Evolutionary conservation across 2,329 filamentous ascomycete genomes (phyloP).

Genomic region (Metarhizium anisopliae): DNA sequence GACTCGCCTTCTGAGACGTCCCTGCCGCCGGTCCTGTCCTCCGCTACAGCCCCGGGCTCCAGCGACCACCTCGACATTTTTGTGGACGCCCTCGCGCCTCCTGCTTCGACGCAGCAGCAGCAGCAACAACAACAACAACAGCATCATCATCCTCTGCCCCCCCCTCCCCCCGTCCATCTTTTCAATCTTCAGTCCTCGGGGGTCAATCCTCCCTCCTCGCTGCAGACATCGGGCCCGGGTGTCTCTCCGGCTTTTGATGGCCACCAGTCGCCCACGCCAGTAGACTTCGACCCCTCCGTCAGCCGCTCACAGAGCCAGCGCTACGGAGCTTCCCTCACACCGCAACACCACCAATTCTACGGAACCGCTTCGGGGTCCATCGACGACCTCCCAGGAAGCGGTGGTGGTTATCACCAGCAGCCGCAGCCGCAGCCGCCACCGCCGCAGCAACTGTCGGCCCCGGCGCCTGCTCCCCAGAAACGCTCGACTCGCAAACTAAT

Average conservation of each 20-base stretch:
- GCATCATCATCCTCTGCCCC: conserved; percentile 17
- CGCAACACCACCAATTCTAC: conserved; percentile 21
- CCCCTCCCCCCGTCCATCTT: conserved; percentile 21
- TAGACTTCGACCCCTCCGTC: conserved; percentile 32
- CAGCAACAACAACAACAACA: conserved; percentile 18
- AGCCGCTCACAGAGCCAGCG: conserved; percentile 45
- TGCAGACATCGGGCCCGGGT: conserved; percentile 20
- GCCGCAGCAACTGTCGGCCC: conserved; percentile 23
- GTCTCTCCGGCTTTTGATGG: conserved; percentile 21
- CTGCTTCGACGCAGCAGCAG: conserved; percentile 15
- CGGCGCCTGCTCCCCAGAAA: conserved; percentile 29
- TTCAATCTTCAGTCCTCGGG: conserved; percentile 19
- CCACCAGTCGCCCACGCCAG: conserved; percentile 22
- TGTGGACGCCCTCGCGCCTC: conserved; percentile 16
- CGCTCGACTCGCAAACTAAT: conserved; percentile 45
- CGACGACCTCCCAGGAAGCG: conserved; percentile 14
- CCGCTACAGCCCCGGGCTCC: conserved; percentile 34
- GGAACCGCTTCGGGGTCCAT: conserved; percentile 17
- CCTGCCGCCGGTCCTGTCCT: conserved; percentile 38
- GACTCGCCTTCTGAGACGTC: conserved; percentile 22
- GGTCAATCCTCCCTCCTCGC: conserved; percentile 19
- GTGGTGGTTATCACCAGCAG: conserved; percentile 14
- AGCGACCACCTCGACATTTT: conserved; percentile 32
- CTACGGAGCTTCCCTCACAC: conserved; percentile 24
- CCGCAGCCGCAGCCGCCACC: conserved; percentile 19